phyloP scores from a whole-genome alignment of 2,329 filamentous ascomycete species.

The Bipolaris victoriae region DNA sequence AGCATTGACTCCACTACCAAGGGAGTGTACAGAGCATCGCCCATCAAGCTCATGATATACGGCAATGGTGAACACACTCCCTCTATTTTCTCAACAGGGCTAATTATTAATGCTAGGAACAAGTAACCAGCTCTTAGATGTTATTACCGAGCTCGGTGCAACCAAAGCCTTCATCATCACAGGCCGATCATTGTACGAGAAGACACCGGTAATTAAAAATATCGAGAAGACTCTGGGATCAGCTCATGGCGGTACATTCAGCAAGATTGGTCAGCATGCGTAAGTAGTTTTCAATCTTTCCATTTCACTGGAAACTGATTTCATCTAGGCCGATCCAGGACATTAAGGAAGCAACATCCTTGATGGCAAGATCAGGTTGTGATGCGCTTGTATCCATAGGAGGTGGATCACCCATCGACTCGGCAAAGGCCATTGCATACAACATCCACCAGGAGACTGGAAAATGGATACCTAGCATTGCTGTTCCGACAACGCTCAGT shows the following conservation, averaged over 20 bases:
- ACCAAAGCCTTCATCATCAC: slow-evolving; percentile 64
- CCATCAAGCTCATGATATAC: slow-evolving; percentile 48
- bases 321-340: slow-evolving; percentile 40
- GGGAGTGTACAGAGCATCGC: slow-evolving; percentile 46
- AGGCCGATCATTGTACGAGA: slow-evolving; percentile 60
- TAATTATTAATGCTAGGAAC: slow-evolving; percentile 32
- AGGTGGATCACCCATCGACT: slow-evolving; percentile 62
- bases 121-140: slow-evolving; percentile 40
- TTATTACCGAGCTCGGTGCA: slow-evolving; percentile 42
- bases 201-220: slow-evolving; percentile 60
- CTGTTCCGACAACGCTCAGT: slow-evolving; percentile 51
- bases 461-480: slow-evolving; percentile 48
- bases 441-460: slow-evolving; percentile 48
- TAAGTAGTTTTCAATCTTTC: slow-evolving; percentile 40
- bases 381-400: slow-evolving; percentile 46
- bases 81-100: not conserved
- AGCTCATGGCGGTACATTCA: slow-evolving; percentile 61
- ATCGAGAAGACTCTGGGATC: slow-evolving; percentile 57
- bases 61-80: slow-evolving; percentile 33
- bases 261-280: slow-evolving; percentile 62
- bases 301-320: slow-evolving; percentile 15
- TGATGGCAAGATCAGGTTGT: slow-evolving; percentile 46
- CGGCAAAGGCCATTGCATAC: slow-evolving; percentile 49
- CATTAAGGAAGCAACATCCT: slow-evolving; percentile 43
- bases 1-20: slow-evolving; percentile 42